Evolutionary conservation across 164 flowering plant genomes (phyloP).

Genomic region (Dillenia suffruticosa): DNA sequence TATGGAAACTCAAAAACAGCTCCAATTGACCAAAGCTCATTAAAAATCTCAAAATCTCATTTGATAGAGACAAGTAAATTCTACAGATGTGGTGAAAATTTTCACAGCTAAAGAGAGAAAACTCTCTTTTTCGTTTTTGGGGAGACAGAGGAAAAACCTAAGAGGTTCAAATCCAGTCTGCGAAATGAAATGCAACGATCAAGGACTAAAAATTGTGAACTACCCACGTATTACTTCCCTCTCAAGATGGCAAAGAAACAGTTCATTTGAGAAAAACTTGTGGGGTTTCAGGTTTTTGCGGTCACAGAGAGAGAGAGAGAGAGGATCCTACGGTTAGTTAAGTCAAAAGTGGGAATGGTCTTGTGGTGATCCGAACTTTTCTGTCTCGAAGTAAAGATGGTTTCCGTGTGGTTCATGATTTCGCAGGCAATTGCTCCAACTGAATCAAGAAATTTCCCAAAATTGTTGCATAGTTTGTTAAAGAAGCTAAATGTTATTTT

Average conservation of each 20-base stretch:
- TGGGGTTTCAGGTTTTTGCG: conserved; percentile 9
- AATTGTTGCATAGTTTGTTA: background rate
- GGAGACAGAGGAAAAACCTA: no score
- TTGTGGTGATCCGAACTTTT: conserved; percentile 35
- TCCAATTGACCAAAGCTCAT: conserved; percentile 23
- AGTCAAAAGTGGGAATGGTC: conserved; percentile 17
- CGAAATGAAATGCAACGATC: no score
- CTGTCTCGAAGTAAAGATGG: background rate
- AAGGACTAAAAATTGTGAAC: no score
- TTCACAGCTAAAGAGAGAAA: conserved; percentile 1
- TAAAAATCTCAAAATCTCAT: conserved; percentile 5
- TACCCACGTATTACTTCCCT: no score
- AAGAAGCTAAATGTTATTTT: background rate
- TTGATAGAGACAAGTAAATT: background rate
- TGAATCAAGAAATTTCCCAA: conserved; percentile 4
- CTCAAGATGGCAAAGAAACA: no score
- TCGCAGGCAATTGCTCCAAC: background rate
- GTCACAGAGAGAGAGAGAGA: background rate
- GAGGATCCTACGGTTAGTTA: background rate
- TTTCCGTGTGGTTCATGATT: background rate
- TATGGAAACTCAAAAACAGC: conserved; percentile 28
- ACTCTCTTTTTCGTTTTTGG: conserved; percentile 4
- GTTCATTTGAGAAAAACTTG: background rate
- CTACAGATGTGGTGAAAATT: background rate
- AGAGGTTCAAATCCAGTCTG: no score